Evolutionary conservation across 257 asterid genomes (phyloP).

Genomic region (Hygrophila difformis): DNA sequence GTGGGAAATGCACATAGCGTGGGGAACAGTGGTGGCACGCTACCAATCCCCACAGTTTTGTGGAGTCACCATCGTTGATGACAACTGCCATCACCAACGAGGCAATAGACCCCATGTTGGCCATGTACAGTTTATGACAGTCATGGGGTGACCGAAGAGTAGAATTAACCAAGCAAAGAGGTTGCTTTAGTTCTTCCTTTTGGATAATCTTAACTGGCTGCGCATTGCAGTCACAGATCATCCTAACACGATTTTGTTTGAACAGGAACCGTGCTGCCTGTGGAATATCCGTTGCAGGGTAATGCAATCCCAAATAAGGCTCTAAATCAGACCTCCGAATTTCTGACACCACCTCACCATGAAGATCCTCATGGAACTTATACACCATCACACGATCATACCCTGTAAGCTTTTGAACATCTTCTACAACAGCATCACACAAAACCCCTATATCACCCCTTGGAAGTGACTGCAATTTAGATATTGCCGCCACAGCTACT

Average conservation of each 20-base stretch:
- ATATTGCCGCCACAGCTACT: constrained; percentile 75
- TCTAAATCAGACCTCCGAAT: constrained; percentile 59
- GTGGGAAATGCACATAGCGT: constrained; percentile 62
- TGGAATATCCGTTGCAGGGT: constrained; percentile 83
- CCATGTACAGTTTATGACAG: constrained; percentile 81
- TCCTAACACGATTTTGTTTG: constrained; percentile 74
- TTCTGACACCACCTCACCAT: constrained; percentile 78
- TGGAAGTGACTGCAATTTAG: constrained; percentile 73
- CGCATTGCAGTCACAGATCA: constrained; percentile 69
- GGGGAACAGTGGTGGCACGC: constrained; percentile 82
- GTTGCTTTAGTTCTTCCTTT: constrained; percentile 65
- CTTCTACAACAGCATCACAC: constrained; percentile 64
- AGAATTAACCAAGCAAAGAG: constrained; percentile 62
- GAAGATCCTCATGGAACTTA: constrained; percentile 69
- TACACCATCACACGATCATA: constrained; percentile 84
- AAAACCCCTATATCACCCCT: constrained; percentile 71
- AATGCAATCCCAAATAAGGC: constrained; percentile 79
- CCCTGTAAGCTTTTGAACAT: constrained; percentile 68
- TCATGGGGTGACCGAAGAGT: constrained; percentile 77
- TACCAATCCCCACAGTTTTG: constrained; percentile 91
- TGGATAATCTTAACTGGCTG: constrained; percentile 51
- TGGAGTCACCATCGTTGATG: constrained; percentile 51
- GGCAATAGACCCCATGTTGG: constrained; percentile 70
- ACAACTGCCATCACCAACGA: constrained; percentile 71
- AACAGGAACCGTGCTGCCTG: constrained; percentile 80